Evolutionary conservation across 2,329 filamentous ascomycete species (phyloP), one percentile per base, ranked within the genome.

Genomic region (Leptographium lundbergii): DNA sequence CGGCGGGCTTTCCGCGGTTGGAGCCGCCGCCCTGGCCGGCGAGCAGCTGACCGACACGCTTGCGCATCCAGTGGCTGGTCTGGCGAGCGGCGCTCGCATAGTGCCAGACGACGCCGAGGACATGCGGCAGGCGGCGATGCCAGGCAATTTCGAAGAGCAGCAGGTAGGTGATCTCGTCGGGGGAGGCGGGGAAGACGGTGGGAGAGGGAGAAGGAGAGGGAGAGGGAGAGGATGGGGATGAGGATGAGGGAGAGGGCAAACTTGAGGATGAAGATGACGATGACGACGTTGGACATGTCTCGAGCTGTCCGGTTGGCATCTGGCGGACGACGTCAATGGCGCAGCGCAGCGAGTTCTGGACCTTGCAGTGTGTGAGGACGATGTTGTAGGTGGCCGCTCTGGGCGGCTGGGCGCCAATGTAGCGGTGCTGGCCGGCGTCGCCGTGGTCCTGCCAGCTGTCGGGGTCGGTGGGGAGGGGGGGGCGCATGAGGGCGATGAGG

Each of bases 131-230:
- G 47, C 67, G 68, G 3, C 68, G 62, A 22, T 58, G 61, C 61
- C 71, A 67, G 17, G 72, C 71, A 27, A 76, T 65, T 7, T 66
- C 61, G 60, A 75, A 71, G 54, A 80, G 70, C 14, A 68, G 61
- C 42, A 69, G 61, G 63, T 74, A 77, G 0, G 71, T 72, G 17
- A 66, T 51, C 6, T 63, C 57, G 60, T 73, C 66, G 13, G 69
- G 68, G 4, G 50, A 48, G 19, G n/a, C 4, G 11, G 69, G 68
- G 3, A 48, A 51, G 22, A 19, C 3, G 29, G 29, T 11, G 7
- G 36, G 36, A 11, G 14, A 13, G 7, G 36, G 36, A 11, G 36
- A 13, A 5, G 29, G 29, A 5, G 34, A 2, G 34, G 10, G 34
- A 6, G 34, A 13, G 34, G 24, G 17, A 2, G 22, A 25, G 3